phyloP scores from a whole-genome alignment of 495 filamentous ascomycete species.

The Hypoxylon rickii region DNA sequence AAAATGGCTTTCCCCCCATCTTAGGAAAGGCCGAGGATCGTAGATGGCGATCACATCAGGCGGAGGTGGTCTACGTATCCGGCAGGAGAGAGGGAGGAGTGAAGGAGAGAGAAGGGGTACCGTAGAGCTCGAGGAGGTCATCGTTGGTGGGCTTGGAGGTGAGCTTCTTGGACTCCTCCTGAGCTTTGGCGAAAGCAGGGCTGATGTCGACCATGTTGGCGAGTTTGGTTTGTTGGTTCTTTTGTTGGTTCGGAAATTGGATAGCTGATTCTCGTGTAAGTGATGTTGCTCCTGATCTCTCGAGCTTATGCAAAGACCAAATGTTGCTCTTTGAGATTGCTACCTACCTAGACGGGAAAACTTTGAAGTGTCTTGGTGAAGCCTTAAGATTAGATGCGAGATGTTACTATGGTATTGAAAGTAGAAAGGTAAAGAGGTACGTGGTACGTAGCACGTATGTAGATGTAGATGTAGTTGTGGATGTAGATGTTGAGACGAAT shows the following conservation, averaged over 20 bases:
- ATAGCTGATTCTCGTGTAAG: conserved; percentile 15
- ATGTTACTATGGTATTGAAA: too few species aligned
- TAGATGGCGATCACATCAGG: too few species aligned
- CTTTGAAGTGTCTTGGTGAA: neutral
- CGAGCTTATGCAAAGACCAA: conserved; percentile 4
- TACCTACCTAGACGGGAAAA: neutral
- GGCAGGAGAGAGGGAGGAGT: neutral
- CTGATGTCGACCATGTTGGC: conserved; percentile 47
- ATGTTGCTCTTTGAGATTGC: neutral
- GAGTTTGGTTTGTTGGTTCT: neutral
- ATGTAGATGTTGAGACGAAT: conserved; percentile 8
- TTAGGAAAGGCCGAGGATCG: too few species aligned
- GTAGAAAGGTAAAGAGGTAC: too few species aligned
- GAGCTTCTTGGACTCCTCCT: conserved; percentile 67
- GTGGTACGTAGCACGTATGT: too few species aligned
- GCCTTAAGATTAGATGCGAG: too few species aligned
- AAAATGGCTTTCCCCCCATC: neutral
- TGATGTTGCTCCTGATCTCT: neutral
- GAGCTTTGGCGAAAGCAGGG: conserved; percentile 62
- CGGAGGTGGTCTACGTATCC: neutral
- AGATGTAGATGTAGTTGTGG: neutral
- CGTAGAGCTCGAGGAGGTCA: conserved; percentile 59
- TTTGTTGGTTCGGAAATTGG: neutral
- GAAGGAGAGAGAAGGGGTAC: conserved; percentile 31
- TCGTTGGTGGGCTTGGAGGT: conserved; percentile 62